Evolutionary conservation across 2,329 filamentous ascomycete species (phyloP), one percentile per base, ranked within the genome.

Genomic region (Acrocalymma vagum): DNA sequence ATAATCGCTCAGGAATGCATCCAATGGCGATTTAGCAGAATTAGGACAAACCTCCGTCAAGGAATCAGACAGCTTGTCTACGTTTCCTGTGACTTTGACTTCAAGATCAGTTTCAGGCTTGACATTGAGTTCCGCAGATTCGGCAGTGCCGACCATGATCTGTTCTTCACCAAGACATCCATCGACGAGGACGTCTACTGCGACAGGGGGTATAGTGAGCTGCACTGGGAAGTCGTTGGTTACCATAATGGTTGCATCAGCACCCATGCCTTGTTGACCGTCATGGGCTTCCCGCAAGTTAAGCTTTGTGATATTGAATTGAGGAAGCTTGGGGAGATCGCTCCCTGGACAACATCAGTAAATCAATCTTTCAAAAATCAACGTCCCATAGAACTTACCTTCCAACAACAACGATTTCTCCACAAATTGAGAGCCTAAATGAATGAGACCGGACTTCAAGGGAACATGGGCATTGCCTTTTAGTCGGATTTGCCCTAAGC

Each of bases 131-230:
- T 78, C 72, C 13, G 80, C 78, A 1, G 90, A 95, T 13, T 78
- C 77, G 6, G 89, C 90, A 57, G 88, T 83, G 3, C 90, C 92
- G 39, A 97, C 80, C 51, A 84, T 77, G 57, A 99, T 94, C 49
- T 85, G 84, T 3, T 86, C 81, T 40, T 94, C 85, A 15, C 82
- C 75, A 4, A 81, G 76, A 70, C 94, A 99, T 48, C 90, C 90
- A 28, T 90, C 86, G 5, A 97, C 85, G 30, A 96, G 76, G 20
- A 97, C 83, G 49, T 92, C 85, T 62, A 97, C 96, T 1, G 83
- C 85, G 42, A 97, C 83, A 24, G 87, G 78, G 9, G 94, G 94
- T 14, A 96, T 76, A 15, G 83, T 80, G 37, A 96, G 74, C 43
- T 85, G 81, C 34, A 99, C 69, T 1, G 91, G 90, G 60, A 90